Evolutionary conservation across 2,329 filamentous ascomycete species (phyloP).

Genomic region (Colletotrichum sp.): DNA sequence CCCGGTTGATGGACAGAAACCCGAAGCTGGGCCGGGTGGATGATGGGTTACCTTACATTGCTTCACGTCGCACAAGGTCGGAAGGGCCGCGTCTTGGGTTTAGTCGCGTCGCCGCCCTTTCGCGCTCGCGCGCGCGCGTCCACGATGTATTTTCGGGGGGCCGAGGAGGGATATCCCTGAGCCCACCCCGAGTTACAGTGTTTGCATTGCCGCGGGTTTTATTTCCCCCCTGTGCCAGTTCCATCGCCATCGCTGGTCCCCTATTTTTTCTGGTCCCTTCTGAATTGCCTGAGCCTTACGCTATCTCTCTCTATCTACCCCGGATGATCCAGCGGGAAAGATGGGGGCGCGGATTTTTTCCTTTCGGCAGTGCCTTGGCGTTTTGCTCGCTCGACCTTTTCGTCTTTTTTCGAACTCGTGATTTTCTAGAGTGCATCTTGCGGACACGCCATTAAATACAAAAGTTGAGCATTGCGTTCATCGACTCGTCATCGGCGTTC

Average conservation of each 20-base stretch:
- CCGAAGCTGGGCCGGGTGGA: background rate
- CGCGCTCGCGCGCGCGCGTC: background rate
- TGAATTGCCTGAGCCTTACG: background rate
- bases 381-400: background rate
- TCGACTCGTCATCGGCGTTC: background rate
- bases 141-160: background rate
- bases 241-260: background rate
- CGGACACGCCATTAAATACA: background rate
- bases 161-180: background rate
- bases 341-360: background rate
- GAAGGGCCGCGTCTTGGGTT: background rate
- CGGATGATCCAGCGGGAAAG: background rate
- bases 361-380: background rate
- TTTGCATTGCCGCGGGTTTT: background rate
- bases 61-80: background rate
- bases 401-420: background rate
- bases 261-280: background rate
- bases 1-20: slow-evolving; percentile 9
- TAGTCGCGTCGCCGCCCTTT: background rate
- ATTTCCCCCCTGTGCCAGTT: background rate
- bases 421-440: background rate
- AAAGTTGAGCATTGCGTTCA: background rate
- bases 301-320: background rate
- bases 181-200: background rate
- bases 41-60: background rate